These are phyloP conservation scores for Alectoria sarmentosa DNA, from an alignment of 495 filamentous ascomycete species.

Conservation along the genomic window DNA sequence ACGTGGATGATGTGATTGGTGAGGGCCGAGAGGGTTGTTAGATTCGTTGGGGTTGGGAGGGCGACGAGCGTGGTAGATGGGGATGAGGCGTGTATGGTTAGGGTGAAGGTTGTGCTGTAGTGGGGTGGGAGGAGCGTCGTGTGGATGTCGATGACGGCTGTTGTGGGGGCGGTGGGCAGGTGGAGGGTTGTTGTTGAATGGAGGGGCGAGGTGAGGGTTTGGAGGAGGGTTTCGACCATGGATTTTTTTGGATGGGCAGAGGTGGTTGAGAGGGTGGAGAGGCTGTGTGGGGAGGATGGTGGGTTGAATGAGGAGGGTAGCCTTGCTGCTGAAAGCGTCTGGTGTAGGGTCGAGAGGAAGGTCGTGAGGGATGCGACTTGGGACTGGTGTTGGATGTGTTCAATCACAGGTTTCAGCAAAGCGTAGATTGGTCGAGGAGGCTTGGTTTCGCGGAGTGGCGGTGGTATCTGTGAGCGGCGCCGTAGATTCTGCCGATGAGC, in stretches of 20 bases:
- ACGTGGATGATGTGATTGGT: not conserved
- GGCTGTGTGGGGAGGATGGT: slow-evolving; percentile 14
- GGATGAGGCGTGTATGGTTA: slow-evolving; percentile 27
- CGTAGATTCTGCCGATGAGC: slow-evolving; percentile 62
- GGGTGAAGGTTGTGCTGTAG: slow-evolving; percentile 42
- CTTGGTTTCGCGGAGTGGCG: slow-evolving; percentile 47
- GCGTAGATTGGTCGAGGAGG: slow-evolving; percentile 46
- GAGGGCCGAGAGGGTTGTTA: not conserved
- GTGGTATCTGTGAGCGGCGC: slow-evolving; percentile 53
- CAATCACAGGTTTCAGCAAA: slow-evolving; percentile 59
- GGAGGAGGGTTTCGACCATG: slow-evolving; percentile 35
- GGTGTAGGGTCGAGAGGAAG: slow-evolving; percentile 34
- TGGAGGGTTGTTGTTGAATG: slow-evolving; percentile 38
- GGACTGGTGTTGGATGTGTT: slow-evolving; percentile 54
- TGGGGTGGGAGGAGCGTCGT: slow-evolving; percentile 40
- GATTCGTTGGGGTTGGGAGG: not conserved
- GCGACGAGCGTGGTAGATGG: not conserved
- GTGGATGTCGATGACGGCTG: slow-evolving; percentile 39
- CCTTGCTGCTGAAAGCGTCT: slow-evolving; percentile 37
- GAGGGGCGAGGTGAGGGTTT: slow-evolving; percentile 37
- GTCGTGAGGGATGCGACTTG: slow-evolving; percentile 34
- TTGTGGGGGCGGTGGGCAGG: slow-evolving; percentile 33
- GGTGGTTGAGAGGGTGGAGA: slow-evolving; percentile 15
- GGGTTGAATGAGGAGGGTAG: slow-evolving; percentile 33
- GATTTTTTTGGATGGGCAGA: slow-evolving; percentile 17